phyloP scores from a whole-genome alignment of 2,329 filamentous ascomycete species.

The Catunica adiposa region DNA sequence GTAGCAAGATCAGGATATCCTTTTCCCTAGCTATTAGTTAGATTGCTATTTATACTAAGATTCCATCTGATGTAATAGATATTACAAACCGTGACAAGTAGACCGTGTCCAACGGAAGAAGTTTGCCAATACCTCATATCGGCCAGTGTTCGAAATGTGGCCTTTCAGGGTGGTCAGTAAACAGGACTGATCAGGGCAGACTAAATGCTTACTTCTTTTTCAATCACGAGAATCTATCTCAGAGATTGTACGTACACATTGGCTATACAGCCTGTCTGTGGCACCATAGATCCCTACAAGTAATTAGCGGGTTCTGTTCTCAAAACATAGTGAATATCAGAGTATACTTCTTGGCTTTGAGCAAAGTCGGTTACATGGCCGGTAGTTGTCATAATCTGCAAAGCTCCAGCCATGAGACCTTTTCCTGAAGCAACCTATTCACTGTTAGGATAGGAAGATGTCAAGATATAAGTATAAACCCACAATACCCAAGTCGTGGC shows the following conservation, averaged over 20 bases:
- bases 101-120: constrained; percentile 34
- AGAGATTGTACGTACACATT: constrained; percentile 31
- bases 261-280: constrained; percentile 32
- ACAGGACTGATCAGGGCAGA: constrained; percentile 6
- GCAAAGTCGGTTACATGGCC: constrained; percentile 24
- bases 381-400: constrained; percentile 31
- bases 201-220: constrained; percentile 50
- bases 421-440: constrained; percentile 54
- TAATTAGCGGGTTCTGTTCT: background rate
- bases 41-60: too few relatives aligned
- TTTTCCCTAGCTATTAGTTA: constrained; percentile 64
- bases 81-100: constrained; percentile 47
- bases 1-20: constrained; percentile 67
- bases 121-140: constrained; percentile 37
- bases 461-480: background rate
- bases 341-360: constrained; percentile 20
- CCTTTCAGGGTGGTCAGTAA: constrained; percentile 30
- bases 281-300: constrained; percentile 43
- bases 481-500: constrained; percentile 56
- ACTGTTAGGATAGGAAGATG: background rate
- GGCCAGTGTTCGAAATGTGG: constrained; percentile 55
- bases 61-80: background rate
- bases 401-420: constrained; percentile 47
- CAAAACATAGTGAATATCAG: too few relatives aligned
- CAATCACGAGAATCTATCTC: constrained; percentile 55